A percentile compares a stretch with the other conserved stretches of the same genome.
Evolutionary conservation across 129 eudicot genomes (phyloP).

Genomic region (Artemisia argyi): DNA sequence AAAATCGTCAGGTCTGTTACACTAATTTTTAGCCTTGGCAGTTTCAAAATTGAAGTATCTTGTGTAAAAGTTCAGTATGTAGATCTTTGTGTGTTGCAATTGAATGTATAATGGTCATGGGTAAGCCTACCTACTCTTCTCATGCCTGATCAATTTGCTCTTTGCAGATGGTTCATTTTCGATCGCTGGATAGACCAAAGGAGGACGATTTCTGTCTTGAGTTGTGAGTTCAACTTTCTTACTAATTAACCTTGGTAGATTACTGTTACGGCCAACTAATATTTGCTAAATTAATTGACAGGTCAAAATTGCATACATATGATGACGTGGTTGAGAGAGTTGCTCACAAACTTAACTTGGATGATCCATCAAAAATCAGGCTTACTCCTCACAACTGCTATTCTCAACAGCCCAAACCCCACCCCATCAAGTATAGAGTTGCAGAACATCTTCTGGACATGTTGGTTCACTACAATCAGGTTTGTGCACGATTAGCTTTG

Average conservation of each 20-base stretch:
- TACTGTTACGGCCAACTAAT: background rate
- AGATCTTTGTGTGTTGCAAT: too few species aligned
- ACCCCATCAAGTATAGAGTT: conserved; percentile 74
- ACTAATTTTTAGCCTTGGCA: background rate
- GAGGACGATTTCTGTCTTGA: conserved; percentile 91
- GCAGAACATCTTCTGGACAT: conserved; percentile 82
- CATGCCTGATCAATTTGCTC: background rate
- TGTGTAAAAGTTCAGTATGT: too few species aligned
- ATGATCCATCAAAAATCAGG: conserved; percentile 89
- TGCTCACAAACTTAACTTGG: conserved; percentile 64
- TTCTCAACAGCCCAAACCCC: conserved; percentile 96
- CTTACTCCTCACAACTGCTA: conserved; percentile 96
- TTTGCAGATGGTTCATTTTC: conserved; percentile 79
- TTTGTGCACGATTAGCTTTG: conserved; percentile 19
- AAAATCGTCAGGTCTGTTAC: conserved; percentile 65
- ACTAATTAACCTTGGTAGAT: conserved; percentile 14
- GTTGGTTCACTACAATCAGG: conserved; percentile 97
- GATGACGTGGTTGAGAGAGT: conserved; percentile 93
- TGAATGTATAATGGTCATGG: too few species aligned
- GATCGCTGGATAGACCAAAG: conserved; percentile 81
- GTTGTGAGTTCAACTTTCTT: conserved; percentile 49
- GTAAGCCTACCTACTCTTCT: background rate
- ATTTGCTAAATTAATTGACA: conserved; percentile 18
- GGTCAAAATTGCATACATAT: conserved; percentile 82
- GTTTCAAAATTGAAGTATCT: too few species aligned